These are phyloP conservation scores for Mycena chlorophos DNA, from an alignment of 768 basidiomycete genomes.

Conservation along the genomic window DNA sequence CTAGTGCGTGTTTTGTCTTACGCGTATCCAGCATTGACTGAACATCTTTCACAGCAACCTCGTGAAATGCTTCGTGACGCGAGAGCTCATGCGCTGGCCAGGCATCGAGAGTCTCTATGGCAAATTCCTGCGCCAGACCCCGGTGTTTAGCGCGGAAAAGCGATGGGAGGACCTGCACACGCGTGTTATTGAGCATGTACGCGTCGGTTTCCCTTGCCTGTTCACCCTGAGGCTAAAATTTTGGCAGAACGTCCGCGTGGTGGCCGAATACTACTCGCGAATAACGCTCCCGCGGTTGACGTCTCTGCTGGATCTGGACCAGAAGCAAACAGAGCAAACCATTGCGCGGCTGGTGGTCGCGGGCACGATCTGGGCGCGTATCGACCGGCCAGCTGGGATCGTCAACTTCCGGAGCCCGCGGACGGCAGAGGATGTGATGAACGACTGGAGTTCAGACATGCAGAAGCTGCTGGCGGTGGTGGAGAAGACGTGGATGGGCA, in stretches of 20 bases:
- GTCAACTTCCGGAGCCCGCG: conserved; percentile 84
- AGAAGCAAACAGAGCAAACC: conserved; percentile 82
- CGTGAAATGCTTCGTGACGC: conserved; percentile 90
- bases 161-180: conserved; percentile 95
- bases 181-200: conserved; percentile 93
- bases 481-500: conserved; percentile 99
- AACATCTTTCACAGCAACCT: conserved; percentile 64
- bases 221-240: background rate
- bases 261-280: conserved; percentile 92
- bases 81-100: conserved; percentile 96
- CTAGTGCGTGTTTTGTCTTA: conserved; percentile 52
- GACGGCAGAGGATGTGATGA: conserved; percentile 90
- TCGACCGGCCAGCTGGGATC: conserved; percentile 88
- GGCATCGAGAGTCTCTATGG: conserved; percentile 90
- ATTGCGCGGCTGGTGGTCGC: conserved; percentile 89
- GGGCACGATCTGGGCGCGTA: conserved; percentile 89
- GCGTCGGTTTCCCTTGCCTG: conserved; percentile 29
- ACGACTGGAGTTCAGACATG: conserved; percentile 98
- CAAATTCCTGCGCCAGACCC: conserved; percentile 73
- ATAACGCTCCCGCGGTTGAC: conserved; percentile 84
- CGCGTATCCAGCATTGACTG: conserved; percentile 18
- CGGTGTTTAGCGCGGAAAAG: conserved; percentile 75
- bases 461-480: conserved; percentile 86
- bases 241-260: conserved; percentile 88
- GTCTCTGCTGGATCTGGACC: conserved; percentile 80